phyloP scores from a whole-genome alignment of 2,329 filamentous ascomycete species.

The Epichloe scottii region DNA sequence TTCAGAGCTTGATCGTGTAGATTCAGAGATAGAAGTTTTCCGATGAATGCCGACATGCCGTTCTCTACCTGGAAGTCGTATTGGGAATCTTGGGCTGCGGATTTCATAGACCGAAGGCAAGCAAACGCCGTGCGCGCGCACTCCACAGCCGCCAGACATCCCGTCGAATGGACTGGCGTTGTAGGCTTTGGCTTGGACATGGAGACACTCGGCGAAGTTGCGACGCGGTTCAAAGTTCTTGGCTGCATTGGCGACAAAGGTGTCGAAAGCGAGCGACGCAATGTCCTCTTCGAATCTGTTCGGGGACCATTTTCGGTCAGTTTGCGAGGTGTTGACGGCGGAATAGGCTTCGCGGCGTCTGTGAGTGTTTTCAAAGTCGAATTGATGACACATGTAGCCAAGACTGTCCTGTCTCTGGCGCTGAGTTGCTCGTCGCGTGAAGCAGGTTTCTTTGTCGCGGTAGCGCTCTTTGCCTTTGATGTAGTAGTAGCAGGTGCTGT shows the following conservation, averaged over 20 bases:
- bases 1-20: slow-evolving; percentile 56
- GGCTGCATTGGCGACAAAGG: slow-evolving; percentile 50
- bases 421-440: slow-evolving; percentile 17
- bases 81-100: slow-evolving; percentile 39
- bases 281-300: slow-evolving; percentile 24
- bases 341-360: slow-evolving; percentile 46
- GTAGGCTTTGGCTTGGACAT: slow-evolving; percentile 21
- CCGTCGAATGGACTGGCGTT: slow-evolving; percentile 22
- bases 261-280: slow-evolving; percentile 44
- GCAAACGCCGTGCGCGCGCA: slow-evolving; percentile 57
- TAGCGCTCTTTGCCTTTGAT: slow-evolving; percentile 14
- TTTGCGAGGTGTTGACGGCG: slow-evolving; percentile 19
- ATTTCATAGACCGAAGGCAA: slow-evolving; percentile 46
- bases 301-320: slow-evolving; percentile 22
- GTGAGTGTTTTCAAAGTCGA: slow-evolving; percentile 53
- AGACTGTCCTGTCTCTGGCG: slow-evolving; percentile 44
- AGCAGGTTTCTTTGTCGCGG: slow-evolving; percentile 10
- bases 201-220: slow-evolving; percentile 35
- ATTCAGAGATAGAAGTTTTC: slow-evolving; percentile 51
- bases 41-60: slow-evolving; percentile 57
- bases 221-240: slow-evolving; percentile 46
- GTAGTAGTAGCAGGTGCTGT: slow-evolving; percentile 14
- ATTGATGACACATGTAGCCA: slow-evolving; percentile 66
- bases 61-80: slow-evolving; percentile 57
- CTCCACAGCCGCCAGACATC: slow-evolving; percentile 48